phyloP scores from a whole-genome alignment of 2,329 filamentous ascomycete species.

The Aspergillus clavatus region DNA sequence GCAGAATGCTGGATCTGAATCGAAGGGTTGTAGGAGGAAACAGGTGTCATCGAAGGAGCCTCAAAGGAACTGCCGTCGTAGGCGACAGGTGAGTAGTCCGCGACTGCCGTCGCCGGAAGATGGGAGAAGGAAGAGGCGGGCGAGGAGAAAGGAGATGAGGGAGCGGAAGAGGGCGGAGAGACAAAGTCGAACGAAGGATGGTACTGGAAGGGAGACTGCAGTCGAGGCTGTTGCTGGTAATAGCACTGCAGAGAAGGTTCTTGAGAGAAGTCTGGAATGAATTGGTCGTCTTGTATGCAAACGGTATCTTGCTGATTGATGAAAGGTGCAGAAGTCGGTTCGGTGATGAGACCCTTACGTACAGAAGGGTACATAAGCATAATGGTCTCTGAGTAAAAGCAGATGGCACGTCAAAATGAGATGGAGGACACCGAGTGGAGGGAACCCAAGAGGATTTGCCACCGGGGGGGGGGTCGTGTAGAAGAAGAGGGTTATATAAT shows the following conservation, averaged over 20 bases:
- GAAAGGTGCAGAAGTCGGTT: slow-evolving; percentile 24
- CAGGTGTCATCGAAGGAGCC: slow-evolving; percentile 39
- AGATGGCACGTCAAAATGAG: slow-evolving; percentile 22
- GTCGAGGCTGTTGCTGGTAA: slow-evolving; percentile 21
- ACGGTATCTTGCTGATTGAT: slow-evolving; percentile 28
- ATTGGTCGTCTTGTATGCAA: slow-evolving; percentile 38
- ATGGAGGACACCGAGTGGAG: slow-evolving; percentile 17
- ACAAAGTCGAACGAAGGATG: slow-evolving; percentile 26
- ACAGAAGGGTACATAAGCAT: slow-evolving; percentile 37
- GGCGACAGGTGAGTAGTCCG: slow-evolving; percentile 21
- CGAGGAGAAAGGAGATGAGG: slow-evolving; percentile 33
- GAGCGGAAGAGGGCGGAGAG: slow-evolving; percentile 35
- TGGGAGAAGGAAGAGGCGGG: slow-evolving; percentile 30
- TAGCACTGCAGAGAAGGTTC: slow-evolving; percentile 23
- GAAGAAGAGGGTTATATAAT: slow-evolving; percentile 27
- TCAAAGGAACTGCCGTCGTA: slow-evolving; percentile 29
- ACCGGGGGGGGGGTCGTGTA: slow-evolving; percentile 23
- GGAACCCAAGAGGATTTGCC: slow-evolving; percentile 21
- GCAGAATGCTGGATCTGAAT: slow-evolving; percentile 30
- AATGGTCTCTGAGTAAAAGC: slow-evolving; percentile 24
- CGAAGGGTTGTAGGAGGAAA: slow-evolving; percentile 35
- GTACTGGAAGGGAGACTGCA: slow-evolving; percentile 34
- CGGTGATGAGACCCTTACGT: slow-evolving; percentile 42
- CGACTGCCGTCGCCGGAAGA: slow-evolving; percentile 24
- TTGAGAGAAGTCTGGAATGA: slow-evolving; percentile 28